Percentiles rank a stretch among this genome's conserved stretches.
These are phyloP conservation scores for Catunica adiposa DNA, from an alignment of 2,329 filamentous ascomycete genomes.

Conservation along the genomic window DNA sequence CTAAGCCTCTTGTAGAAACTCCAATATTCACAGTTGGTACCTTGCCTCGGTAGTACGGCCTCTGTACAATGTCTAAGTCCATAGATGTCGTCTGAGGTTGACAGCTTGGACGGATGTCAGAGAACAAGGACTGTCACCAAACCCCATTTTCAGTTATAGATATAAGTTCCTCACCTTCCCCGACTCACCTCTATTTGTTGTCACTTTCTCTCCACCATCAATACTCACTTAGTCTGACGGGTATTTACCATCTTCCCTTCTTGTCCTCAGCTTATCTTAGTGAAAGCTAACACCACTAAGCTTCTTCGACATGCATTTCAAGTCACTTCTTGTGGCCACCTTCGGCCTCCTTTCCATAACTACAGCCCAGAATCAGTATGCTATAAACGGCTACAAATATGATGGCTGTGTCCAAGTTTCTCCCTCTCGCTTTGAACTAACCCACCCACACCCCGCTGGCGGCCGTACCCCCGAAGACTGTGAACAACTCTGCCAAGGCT, in stretches of 20 bases:
- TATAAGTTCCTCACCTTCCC: not conserved
- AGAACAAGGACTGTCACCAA: too few species aligned
- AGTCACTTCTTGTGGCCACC: not conserved
- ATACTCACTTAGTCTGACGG: too few species aligned
- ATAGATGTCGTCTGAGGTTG: too few species aligned
- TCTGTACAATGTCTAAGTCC: too few species aligned
- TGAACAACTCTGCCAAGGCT: conserved; percentile 13
- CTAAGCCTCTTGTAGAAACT: too few species aligned
- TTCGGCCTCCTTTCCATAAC: not conserved
- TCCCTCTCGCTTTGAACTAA: not conserved
- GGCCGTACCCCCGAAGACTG: conserved; percentile 15
- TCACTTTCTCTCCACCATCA: not conserved
- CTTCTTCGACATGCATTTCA: not conserved
- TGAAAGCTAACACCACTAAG: not conserved
- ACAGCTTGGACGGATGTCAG: too few species aligned
- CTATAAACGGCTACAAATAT: conserved; percentile 11
- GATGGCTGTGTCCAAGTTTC: conserved; percentile 13
- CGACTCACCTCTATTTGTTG: not conserved
- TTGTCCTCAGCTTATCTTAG: not conserved
- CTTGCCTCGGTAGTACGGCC: too few species aligned
- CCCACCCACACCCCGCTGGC: conserved; percentile 8
- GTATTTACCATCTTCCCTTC: not conserved
- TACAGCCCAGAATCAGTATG: conserved; percentile 12
- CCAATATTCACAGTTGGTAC: too few species aligned
- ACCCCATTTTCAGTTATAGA: not conserved